Evolutionary conservation across 2,329 filamentous ascomycete species (phyloP), one percentile per base, ranked within the genome.

Genomic region (Triangularia setosa): DNA sequence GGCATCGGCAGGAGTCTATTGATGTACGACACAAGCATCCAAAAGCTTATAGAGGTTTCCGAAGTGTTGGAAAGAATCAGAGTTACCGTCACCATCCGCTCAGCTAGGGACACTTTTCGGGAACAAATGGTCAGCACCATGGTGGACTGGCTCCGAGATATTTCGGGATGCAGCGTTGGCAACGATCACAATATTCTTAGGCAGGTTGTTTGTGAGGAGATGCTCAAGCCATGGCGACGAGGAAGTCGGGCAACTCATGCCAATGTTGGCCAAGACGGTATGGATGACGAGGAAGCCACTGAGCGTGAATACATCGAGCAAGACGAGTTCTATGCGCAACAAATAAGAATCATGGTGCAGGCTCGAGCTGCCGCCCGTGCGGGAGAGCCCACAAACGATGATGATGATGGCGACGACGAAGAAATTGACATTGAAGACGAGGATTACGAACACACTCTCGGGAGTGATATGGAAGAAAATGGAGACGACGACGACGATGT

Each of bases 41-140:
- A 87, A 27, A 83, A 85, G 40, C 83, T 99, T 12, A 81, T 99
- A 16, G 79, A 80, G 14, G 93, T 95, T 77, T 91, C 93, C 4
- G 90, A 87, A 68, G 88, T 95, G 23, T 91, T 99, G 69, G 95
- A 99, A 77, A 89, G 96, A 66, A 97, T 99, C 76, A 93, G 96
- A 74, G 87, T 99, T 64, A 98, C 95, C 0, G 92, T 97, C 58
- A 99, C 95, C 0, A 93, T 99, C 66, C 87, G 95, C 54, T 97
- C 94, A 9, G 88, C 95, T 4, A 86, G 96, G 70, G 95, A 99
- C 77, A 98, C 93, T 0, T 99, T 98, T 78, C 86, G 95, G 65
- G 95, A 99, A 75, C 91, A 98, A 75, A 99, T 99, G 96, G 97
- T 93, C 72, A 93, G 91, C n/a, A 92, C 93, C 16, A 94, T 99